Conservation (phyloP, 2,329 filamentous ascomycete genomes). For the Cladophialophora chaetospira region DNA sequence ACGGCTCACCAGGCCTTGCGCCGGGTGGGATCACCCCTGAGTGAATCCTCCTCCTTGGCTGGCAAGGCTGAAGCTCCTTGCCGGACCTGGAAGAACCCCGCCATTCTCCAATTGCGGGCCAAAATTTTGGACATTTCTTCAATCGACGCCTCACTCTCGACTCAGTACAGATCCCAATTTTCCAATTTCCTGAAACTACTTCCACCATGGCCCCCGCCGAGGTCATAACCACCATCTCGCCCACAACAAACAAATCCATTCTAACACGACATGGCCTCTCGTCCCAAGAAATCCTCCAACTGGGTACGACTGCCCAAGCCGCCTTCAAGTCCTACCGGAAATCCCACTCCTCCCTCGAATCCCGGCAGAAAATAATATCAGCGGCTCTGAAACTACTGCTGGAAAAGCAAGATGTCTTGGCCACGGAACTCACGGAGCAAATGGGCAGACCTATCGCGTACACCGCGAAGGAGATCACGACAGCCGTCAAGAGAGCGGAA, state of each 20-base stretch:
- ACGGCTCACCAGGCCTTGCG: too few relatives aligned
- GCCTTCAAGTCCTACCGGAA: constrained; percentile 77
- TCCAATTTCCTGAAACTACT: too few relatives aligned
- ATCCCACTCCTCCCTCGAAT: constrained; percentile 72
- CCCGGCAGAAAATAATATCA: constrained; percentile 78
- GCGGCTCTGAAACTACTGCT: constrained; percentile 73
- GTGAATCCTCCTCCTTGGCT: too few relatives aligned
- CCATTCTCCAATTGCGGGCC: too few relatives aligned
- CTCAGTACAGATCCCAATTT: too few relatives aligned
- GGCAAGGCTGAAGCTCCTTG: too few relatives aligned
- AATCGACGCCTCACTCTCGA: too few relatives aligned
- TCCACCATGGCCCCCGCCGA: constrained; percentile 55
- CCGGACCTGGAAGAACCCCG: too few relatives aligned
- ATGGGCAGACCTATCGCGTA: constrained; percentile 94
- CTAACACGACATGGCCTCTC: constrained; percentile 76
- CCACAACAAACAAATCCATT: constrained; percentile 81
- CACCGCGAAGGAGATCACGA: constrained; percentile 78
- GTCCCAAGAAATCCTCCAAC: constrained; percentile 65
- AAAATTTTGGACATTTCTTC: too few relatives aligned
- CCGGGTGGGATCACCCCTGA: too few relatives aligned
- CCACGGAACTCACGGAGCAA: constrained; percentile 83
- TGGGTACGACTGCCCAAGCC: constrained; percentile 71
- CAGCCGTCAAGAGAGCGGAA: constrained; percentile 80
- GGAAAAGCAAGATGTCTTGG: constrained; percentile 75
- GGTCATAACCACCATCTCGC: constrained; percentile 78